Evolutionary conservation across 371 early-diverging fungal species (phyloP).

Genomic region (Lichtheimia ramosa): DNA sequence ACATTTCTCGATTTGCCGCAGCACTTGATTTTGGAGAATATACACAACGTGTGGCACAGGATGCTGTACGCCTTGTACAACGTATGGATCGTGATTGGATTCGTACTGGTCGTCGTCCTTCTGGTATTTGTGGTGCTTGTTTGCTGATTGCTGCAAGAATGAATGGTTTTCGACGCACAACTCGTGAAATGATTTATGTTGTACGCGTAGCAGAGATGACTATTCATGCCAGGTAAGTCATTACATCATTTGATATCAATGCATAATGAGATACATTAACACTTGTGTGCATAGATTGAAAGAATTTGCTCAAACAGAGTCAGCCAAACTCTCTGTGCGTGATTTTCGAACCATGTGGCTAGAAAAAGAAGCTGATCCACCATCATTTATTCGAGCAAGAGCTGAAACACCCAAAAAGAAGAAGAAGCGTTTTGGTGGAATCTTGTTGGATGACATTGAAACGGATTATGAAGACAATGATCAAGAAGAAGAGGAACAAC

Average conservation of each 20-base stretch:
- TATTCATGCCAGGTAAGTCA: conserved; percentile 72
- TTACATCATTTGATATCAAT: too few relatives aligned
- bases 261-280: neutral
- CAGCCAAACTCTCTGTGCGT: conserved; percentile 80
- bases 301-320: conserved; percentile 91
- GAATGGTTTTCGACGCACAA: conserved; percentile 88
- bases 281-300: conserved; percentile 54
- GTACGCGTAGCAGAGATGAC: conserved; percentile 95
- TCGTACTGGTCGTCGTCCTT: conserved; percentile 92
- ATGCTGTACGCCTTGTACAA: conserved; percentile 86
- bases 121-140: conserved; percentile 99
- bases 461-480: conserved; percentile 18
- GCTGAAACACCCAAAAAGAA: conserved; percentile 25
- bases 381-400: conserved; percentile 72
- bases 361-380: conserved; percentile 89
- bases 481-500: neutral
- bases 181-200: conserved; percentile 86
- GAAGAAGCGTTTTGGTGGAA: conserved; percentile 17
- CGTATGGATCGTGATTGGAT: conserved; percentile 99
- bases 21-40: conserved; percentile 93
- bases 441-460: conserved; percentile 10
- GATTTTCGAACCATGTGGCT: conserved; percentile 93
- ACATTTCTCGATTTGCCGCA: conserved; percentile 93
- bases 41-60: conserved; percentile 75
- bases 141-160: conserved; percentile 95